phyloP scores from a whole-genome alignment of 257 asterid species.

The Osmanthus fragrans region DNA sequence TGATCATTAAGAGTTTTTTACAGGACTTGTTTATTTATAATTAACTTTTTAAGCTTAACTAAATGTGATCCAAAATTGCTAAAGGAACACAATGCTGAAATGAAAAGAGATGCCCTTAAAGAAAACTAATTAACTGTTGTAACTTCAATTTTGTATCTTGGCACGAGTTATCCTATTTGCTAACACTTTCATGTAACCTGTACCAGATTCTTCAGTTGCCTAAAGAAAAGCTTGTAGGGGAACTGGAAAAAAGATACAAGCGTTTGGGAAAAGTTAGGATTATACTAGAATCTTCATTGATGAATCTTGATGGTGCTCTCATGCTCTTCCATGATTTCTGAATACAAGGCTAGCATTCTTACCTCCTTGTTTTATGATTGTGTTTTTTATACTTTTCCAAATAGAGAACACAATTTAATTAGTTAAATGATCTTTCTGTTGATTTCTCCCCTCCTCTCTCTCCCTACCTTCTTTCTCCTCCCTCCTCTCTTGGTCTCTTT shows the following conservation, averaged over 20 bases:
- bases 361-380: neutral
- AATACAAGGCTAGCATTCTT: constrained; percentile 1
- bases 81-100: neutral
- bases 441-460: neutral
- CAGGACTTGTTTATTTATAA: neutral
- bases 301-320: constrained; percentile 67
- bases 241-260: constrained; percentile 29
- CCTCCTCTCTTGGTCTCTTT: neutral
- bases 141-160: neutral
- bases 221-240: constrained; percentile 58
- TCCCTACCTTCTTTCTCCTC: neutral
- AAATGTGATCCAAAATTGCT: neutral
- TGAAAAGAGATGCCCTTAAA: neutral
- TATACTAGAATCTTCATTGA: constrained; percentile 58
- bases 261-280: constrained; percentile 37
- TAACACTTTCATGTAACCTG: neutral
- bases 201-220: constrained; percentile 57
- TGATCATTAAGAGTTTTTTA: neutral
- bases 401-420: neutral
- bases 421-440: neutral
- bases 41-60: neutral
- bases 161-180: neutral
- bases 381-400: neutral
- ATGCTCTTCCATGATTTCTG: constrained; percentile 70
- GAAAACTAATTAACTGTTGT: neutral